Percentiles rank a stretch among this genome's conserved stretches.
These are phyloP conservation scores for Acer negundo DNA, from an alignment of 345 rosid species.

Conservation along the genomic window DNA sequence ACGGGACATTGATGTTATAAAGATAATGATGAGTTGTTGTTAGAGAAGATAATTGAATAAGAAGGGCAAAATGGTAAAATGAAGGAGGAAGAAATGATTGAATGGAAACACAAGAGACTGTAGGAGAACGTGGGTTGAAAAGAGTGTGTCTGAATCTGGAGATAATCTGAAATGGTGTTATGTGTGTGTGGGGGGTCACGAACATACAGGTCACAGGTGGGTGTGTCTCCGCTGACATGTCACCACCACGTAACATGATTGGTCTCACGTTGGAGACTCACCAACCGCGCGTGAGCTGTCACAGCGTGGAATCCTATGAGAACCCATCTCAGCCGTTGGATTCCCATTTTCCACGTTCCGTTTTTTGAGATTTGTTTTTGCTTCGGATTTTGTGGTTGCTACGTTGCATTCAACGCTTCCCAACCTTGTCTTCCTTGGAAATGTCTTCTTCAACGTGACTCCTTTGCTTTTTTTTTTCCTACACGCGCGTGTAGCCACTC, in stretches of 20 bases:
- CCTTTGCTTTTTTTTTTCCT: too few species aligned
- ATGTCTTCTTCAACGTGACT: neutral
- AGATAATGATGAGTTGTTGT: too few species aligned
- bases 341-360: conserved; percentile 21
- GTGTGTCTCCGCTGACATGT: conserved; percentile 47
- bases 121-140: conserved; percentile 14
- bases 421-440: conserved; percentile 17
- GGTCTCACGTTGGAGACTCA: conserved; percentile 39
- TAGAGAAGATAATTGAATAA: too few species aligned
- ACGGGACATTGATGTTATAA: too few species aligned
- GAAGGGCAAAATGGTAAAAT: too few species aligned
- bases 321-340: conserved; percentile 43
- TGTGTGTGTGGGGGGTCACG: conserved; percentile 10
- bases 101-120: conserved; percentile 18
- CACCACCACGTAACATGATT: conserved; percentile 52
- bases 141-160: conserved; percentile 48
- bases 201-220: conserved; percentile 31
- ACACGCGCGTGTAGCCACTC: neutral
- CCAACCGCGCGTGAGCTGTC: conserved; percentile 70
- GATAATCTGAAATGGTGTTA: conserved; percentile 11
- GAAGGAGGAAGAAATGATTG: too few species aligned
- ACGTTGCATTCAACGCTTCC: conserved; percentile 38
- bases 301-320: conserved; percentile 32
- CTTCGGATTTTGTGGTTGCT: conserved; percentile 38
- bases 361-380: neutral